These are phyloP conservation scores for Lagenaria siceraria DNA, from an alignment of 306 rosid genomes.

Conservation along the genomic window DNA sequence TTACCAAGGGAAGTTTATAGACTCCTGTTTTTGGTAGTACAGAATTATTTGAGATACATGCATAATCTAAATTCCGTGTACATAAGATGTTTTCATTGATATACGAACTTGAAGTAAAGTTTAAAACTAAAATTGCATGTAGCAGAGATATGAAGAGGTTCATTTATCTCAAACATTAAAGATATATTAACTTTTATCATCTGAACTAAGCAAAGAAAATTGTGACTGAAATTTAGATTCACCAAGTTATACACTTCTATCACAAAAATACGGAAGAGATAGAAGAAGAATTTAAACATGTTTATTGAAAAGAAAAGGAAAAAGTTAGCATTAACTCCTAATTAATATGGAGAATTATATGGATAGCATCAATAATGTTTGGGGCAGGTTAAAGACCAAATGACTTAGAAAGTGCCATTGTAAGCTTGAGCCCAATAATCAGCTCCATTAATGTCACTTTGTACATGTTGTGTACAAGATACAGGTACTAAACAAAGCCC, in stretches of 20 bases:
- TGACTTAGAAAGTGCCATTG: conserved; percentile 22
- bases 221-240: background rate
- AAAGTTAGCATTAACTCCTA: conserved; percentile 1
- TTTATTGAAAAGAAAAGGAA: background rate
- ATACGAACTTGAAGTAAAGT: background rate
- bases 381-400: background rate
- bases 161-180: background rate
- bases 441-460: conserved; percentile 58
- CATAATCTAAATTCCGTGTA: too few relatives aligned
- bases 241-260: too few relatives aligned
- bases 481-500: conserved; percentile 78
- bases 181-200: background rate
- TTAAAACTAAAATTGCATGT: background rate
- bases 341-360: background rate
- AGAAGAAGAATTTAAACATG: background rate
- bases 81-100: background rate
- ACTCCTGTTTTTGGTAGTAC: too few relatives aligned
- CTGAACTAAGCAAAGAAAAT: background rate
- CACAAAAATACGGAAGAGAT: background rate
- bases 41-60: too few relatives aligned
- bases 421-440: conserved; percentile 82
- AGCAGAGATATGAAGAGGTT: background rate
- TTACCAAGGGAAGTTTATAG: too few relatives aligned
- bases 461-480: conserved; percentile 64
- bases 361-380: background rate